Percentiles rank a stretch among this genome's conserved stretches.
phyloP scores from a whole-genome alignment of 805 yeast species.

The Sungouiella thailandica region DNA sequence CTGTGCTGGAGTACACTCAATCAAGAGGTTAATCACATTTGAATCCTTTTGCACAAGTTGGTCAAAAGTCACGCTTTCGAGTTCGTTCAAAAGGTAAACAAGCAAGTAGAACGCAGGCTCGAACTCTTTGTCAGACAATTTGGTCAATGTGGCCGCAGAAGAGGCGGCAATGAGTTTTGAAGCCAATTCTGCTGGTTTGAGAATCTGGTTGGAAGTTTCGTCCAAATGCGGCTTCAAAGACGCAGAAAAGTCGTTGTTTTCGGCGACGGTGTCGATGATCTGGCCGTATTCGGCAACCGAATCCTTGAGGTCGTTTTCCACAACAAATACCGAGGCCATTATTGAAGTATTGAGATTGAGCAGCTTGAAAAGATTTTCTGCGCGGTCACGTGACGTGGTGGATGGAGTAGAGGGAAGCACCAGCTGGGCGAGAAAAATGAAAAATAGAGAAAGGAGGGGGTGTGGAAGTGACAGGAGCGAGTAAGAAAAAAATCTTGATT shows the following conservation, averaged over 20 bases:
- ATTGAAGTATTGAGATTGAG: slow-evolving; percentile 3
- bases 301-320: slow-evolving; percentile 38
- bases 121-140: slow-evolving; percentile 39
- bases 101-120: slow-evolving; percentile 42
- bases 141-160: slow-evolving; percentile 23
- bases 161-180: slow-evolving; percentile 24
- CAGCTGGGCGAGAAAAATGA: too few relatives aligned
- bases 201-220: slow-evolving; percentile 19
- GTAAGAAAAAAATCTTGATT: too few relatives aligned
- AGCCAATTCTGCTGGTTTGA: slow-evolving; percentile 26
- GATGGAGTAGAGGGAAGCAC: neutral
- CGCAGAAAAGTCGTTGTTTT: slow-evolving; percentile 24
- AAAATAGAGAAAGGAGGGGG: too few relatives aligned
- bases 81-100: slow-evolving; percentile 29
- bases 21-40: slow-evolving; percentile 23
- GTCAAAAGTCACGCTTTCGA: slow-evolving; percentile 21
- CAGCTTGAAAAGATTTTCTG: slow-evolving; percentile 15
- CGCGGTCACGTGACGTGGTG: slow-evolving; percentile 13
- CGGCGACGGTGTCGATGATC: slow-evolving; percentile 30
- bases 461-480: too few relatives aligned
- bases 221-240: slow-evolving; percentile 19
- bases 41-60: slow-evolving; percentile 22
- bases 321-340: slow-evolving; percentile 41
- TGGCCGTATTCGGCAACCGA: slow-evolving; percentile 37
- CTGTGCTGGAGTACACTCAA: slow-evolving; percentile 29